Evolutionary conservation across 2,329 filamentous ascomycete species (phyloP).

Genomic region (Herpotrichia juniperi): DNA sequence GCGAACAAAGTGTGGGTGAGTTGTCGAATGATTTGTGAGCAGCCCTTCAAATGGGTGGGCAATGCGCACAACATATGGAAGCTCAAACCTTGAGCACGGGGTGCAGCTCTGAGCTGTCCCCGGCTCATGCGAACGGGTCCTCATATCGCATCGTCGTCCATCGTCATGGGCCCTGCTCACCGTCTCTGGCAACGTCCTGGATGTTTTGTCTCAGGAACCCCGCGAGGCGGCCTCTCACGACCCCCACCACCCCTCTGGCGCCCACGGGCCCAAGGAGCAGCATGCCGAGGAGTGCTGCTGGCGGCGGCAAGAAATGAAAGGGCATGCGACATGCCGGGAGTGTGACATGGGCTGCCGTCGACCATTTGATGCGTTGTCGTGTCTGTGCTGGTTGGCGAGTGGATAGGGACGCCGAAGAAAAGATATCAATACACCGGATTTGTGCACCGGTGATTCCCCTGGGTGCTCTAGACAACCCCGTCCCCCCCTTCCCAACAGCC

Average conservation of each 20-base stretch:
- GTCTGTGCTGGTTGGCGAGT: conserved; percentile 27
- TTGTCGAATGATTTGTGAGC: conserved; percentile 6
- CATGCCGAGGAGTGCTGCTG: conserved; percentile 10
- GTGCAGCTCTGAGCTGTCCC: conserved; percentile 9
- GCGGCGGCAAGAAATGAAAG: conserved; percentile 28
- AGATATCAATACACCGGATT: background rate
- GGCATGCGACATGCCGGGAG: conserved; percentile 18
- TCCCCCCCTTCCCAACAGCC: background rate
- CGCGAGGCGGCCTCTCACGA: conserved; percentile 26
- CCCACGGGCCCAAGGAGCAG: conserved; percentile 9
- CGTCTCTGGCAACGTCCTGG: conserved; percentile 4
- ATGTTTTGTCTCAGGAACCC: conserved; percentile 25
- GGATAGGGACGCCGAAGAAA: conserved; percentile 10
- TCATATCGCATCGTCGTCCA: conserved; percentile 13
- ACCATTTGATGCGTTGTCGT: conserved; percentile 30
- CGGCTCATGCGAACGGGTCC: conserved; percentile 18
- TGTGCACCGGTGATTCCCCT: no score
- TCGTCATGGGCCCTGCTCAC: conserved; percentile 18
- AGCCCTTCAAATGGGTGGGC: conserved; percentile 3
- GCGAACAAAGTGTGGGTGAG: conserved; percentile 15
- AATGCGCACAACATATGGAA: conserved; percentile 4
- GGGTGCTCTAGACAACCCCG: background rate
- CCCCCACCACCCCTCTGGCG: conserved; percentile 2
- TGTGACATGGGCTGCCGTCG: conserved; percentile 10
- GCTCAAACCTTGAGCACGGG: background rate